These are phyloP conservation scores for Wickerhamomyces bisporus DNA, from an alignment of 805 yeast genomes.

Conservation along the genomic window DNA sequence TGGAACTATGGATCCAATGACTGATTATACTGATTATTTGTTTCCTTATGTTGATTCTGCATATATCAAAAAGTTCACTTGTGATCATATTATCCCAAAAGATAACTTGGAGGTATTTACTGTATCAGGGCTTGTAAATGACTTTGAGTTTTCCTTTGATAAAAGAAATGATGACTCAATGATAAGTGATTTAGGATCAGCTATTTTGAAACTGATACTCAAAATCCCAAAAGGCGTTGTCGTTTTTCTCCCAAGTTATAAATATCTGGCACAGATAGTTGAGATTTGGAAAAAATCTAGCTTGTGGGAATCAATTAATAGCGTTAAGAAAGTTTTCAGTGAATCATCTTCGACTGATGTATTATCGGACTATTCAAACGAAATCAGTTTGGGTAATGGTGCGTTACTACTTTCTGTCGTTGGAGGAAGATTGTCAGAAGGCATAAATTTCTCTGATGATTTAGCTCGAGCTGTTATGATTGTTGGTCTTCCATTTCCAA, in stretches of 20 bases:
- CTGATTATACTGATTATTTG: slow-evolving; percentile 62
- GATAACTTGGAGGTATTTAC: slow-evolving; percentile 60
- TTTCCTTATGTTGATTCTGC: slow-evolving; percentile 49
- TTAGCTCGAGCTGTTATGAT: slow-evolving; percentile 84
- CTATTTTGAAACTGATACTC: slow-evolving; percentile 37
- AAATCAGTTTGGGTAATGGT: slow-evolving; percentile 39
- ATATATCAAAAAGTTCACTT: slow-evolving; percentile 51
- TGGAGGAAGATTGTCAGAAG: slow-evolving; percentile 91
- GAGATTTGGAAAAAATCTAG: slow-evolving; percentile 43
- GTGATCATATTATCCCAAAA: slow-evolving; percentile 81
- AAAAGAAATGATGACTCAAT: slow-evolving; percentile 44
- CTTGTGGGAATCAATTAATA: slow-evolving; percentile 30
- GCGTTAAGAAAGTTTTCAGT: slow-evolving; percentile 42
- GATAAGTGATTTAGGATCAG: slow-evolving; percentile 45
- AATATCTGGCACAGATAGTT: slow-evolving; percentile 51
- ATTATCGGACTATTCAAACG: slow-evolving; percentile 44
- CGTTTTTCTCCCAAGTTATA: slow-evolving; percentile 80
- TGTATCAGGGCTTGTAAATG: slow-evolving; percentile 25
- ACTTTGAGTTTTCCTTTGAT: slow-evolving; percentile 65
- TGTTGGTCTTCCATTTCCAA: slow-evolving; percentile 89
- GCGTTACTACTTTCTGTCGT: slow-evolving; percentile 79
- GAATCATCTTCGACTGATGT: slow-evolving; percentile 53
- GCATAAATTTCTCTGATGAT: slow-evolving; percentile 84
- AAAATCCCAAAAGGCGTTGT: slow-evolving; percentile 73
- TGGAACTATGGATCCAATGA: slow-evolving; percentile 89